Percentiles rank a stretch among this genome's conserved stretches.
phyloP scores from a whole-genome alignment of 805 yeast genomes.

The Ogataea paradorogensis region DNA sequence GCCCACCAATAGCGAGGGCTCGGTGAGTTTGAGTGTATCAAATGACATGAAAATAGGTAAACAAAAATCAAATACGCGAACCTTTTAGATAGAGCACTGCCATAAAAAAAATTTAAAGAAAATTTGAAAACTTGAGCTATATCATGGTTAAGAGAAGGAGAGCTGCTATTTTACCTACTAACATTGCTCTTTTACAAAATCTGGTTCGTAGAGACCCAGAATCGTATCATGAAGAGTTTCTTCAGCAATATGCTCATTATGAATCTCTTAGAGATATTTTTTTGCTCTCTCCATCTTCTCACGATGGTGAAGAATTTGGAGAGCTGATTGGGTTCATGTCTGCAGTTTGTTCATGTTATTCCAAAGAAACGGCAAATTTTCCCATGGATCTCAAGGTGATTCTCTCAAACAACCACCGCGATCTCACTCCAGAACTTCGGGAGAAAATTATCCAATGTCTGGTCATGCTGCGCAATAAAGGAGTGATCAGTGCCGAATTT shows the following conservation, averaged over 20 bases:
- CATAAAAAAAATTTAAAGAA: constrained; percentile 10
- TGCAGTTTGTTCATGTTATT: constrained; percentile 88
- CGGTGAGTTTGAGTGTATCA: constrained; percentile 11
- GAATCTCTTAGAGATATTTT: constrained; percentile 87
- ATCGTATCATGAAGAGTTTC: constrained; percentile 90
- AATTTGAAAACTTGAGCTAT: constrained; percentile 5
- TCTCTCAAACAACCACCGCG: constrained; percentile 72
- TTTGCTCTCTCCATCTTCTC: constrained; percentile 63
- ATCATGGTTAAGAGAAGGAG: constrained; percentile 82
- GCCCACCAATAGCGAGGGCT: constrained; percentile 11
- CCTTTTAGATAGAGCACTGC: constrained; percentile 1
- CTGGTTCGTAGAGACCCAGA: constrained; percentile 91
- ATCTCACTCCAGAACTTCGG: constrained; percentile 77
- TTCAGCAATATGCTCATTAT: constrained; percentile 90
- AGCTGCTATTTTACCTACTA: constrained; percentile 90
- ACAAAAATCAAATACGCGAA: constrained; percentile 1
- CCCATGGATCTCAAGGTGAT: constrained; percentile 77
- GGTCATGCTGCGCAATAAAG: constrained; percentile 87
- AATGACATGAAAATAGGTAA: constrained; percentile 7
- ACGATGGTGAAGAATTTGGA: constrained; percentile 63
- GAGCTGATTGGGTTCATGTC: constrained; percentile 88
- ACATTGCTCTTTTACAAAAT: constrained; percentile 87
- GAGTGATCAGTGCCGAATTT: constrained; percentile 71
- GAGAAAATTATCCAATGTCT: constrained; percentile 89
- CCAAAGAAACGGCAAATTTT: constrained; percentile 79